phyloP scores from a whole-genome alignment of 768 basidiomycete genomes.

The Amanita jacksonii region DNA sequence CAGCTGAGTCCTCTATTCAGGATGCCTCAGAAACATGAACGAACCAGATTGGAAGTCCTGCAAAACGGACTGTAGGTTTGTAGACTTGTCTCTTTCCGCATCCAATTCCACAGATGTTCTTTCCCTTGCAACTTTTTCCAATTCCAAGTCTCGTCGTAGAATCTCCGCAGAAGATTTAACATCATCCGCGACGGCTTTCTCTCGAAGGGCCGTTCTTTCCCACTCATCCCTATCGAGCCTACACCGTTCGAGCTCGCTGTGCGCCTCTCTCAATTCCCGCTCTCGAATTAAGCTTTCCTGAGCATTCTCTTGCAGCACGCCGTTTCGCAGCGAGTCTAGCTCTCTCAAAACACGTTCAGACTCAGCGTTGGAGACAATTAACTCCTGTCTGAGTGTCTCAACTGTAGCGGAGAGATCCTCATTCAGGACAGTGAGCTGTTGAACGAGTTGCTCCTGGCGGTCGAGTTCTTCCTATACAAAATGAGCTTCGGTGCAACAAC shows the following conservation, averaged over 20 bases:
- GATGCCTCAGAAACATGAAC: neutral
- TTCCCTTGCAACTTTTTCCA: constrained; percentile 51
- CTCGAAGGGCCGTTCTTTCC: constrained; percentile 43
- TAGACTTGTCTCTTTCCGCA: constrained; percentile 60
- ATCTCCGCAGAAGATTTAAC: constrained; percentile 45
- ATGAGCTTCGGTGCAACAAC: constrained; percentile 3
- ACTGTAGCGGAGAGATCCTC: constrained; percentile 64
- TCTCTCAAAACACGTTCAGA: constrained; percentile 60
- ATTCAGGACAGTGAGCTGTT: constrained; percentile 68
- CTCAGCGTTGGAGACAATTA: constrained; percentile 69
- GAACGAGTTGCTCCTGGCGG: constrained; percentile 77
- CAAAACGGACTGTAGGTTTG: constrained; percentile 85
- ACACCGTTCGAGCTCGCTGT: constrained; percentile 82
- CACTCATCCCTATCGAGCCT: constrained; percentile 68
- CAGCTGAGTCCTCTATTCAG: constrained; percentile 1
- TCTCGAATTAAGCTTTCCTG: constrained; percentile 68
- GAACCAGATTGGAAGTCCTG: constrained; percentile 86
- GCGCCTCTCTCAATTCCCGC: constrained; percentile 69
- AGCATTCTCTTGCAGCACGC: constrained; percentile 54
- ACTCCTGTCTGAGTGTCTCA: constrained; percentile 73
- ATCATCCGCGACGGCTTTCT: constrained; percentile 66
- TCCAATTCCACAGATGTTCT: constrained; percentile 50
- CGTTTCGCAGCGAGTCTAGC: constrained; percentile 55
- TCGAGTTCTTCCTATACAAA: constrained; percentile 90
- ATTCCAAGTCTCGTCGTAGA: constrained; percentile 55